Conservation (phyloP, 805 yeast genomes). For the Candida khao-thaluensis region DNA sequence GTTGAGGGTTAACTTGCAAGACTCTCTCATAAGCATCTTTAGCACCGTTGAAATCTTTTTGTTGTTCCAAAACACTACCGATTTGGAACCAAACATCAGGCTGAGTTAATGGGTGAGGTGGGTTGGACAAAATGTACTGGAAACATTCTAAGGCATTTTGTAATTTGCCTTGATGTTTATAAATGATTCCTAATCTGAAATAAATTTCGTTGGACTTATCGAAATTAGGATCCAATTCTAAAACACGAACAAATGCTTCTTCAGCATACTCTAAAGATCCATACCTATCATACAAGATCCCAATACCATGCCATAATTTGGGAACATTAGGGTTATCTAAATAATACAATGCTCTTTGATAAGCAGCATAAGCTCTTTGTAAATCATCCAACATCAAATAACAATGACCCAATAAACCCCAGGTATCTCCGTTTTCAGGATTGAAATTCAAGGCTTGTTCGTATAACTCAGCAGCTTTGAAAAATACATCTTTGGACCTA, state of each 20-base stretch:
- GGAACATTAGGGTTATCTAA: conserved; percentile 93
- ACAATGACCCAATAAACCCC: conserved; percentile 97
- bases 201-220: conserved; percentile 96
- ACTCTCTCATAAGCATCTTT: conserved; percentile 95
- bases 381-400: conserved; percentile 94
- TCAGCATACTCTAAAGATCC: conserved; percentile 97
- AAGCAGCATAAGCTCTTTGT: conserved; percentile 93
- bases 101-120: conserved; percentile 94
- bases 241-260: conserved; percentile 94
- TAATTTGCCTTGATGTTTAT: conserved; percentile 89
- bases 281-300: conserved; percentile 92
- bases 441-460: conserved; percentile 79
- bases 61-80: conserved; percentile 93
- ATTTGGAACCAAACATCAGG: conserved; percentile 99
- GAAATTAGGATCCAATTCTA: conserved; percentile 93
- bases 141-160: conserved; percentile 90
- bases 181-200: conserved; percentile 92
- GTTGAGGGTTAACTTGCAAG: conserved; percentile 83
- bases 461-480: conserved; percentile 91
- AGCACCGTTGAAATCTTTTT: conserved; percentile 87
- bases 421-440: conserved; percentile 90
- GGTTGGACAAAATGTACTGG: conserved; percentile 83
- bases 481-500: conserved; percentile 84
- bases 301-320: conserved; percentile 97
- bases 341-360: conserved; percentile 92